A percentile compares a stretch with the other conserved stretches of the same genome.
Evolutionary conservation across 139 green algal genomes (phyloP).

Genomic region (Tetraselmis chui): DNA sequence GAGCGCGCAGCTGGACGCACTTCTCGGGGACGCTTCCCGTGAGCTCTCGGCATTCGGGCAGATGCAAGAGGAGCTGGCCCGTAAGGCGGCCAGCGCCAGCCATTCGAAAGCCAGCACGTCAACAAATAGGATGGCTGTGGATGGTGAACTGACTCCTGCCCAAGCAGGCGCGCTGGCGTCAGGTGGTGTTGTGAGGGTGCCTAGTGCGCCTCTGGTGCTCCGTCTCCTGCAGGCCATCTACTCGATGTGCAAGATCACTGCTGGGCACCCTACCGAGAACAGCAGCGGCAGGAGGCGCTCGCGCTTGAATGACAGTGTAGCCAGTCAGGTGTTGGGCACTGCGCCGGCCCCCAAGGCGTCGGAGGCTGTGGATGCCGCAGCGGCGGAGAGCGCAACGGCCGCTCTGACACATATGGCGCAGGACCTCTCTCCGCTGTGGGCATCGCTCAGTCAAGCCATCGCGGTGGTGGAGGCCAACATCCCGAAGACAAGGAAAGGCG

Average conservation of each 20-base stretch:
- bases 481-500: conserved; percentile 5
- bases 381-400: conserved; percentile 1
- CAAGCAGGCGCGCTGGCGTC: conserved; percentile 10
- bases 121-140: background rate
- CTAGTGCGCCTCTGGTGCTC: conserved; percentile 43
- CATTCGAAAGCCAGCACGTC: conserved; percentile 22
- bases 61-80: conserved; percentile 11
- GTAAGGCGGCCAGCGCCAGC: conserved; percentile 15
- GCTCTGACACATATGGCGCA: conserved; percentile 15
- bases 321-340: background rate
- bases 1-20: background rate
- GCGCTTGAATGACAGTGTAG: background rate
- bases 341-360: background rate
- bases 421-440: conserved; percentile 45
- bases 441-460: conserved; percentile 37
- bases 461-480: conserved; percentile 27
- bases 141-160: background rate
- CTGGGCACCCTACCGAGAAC: conserved; percentile 10
- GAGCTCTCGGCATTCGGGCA: conserved; percentile 16
- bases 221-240: conserved; percentile 60
- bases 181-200: conserved; percentile 18
- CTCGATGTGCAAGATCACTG: conserved; percentile 27
- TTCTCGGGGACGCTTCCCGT: background rate
- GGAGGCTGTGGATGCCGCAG: background rate
- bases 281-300: background rate